phyloP scores from a whole-genome alignment of 257 asterid species.

The Avicennia marina region DNA sequence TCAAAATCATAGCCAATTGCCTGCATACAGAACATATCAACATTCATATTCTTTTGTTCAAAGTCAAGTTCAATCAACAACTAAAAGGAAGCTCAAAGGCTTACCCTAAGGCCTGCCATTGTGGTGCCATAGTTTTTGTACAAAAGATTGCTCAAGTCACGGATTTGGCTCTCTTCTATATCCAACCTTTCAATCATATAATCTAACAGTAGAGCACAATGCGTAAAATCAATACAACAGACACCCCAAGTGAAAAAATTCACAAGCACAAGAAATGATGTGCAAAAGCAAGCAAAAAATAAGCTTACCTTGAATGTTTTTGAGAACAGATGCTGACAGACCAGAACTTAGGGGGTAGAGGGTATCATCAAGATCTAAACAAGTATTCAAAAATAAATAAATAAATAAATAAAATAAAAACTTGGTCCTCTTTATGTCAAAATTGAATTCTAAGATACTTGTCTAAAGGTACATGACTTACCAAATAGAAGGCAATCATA shows the following conservation, averaged over 20 bases:
- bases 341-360: constrained; percentile 94
- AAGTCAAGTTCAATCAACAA: background rate
- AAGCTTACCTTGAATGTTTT: constrained; percentile 68
- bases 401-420: too few species aligned
- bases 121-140: constrained; percentile 94
- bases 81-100: constrained; percentile 3
- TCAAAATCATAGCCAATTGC: constrained; percentile 96
- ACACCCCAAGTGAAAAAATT: background rate
- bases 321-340: constrained; percentile 50
- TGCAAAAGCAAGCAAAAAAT: background rate
- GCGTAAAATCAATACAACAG: background rate
- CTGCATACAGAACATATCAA: constrained; percentile 34
- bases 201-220: constrained; percentile 36
- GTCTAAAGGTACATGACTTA: constrained; percentile 22
- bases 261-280: background rate
- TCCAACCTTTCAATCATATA: constrained; percentile 82
- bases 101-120: constrained; percentile 98
- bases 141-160: constrained; percentile 56
- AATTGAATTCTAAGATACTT: background rate
- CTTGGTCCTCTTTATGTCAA: too few species aligned
- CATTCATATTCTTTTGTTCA: background rate
- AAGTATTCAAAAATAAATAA: background rate
- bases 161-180: constrained; percentile 60
- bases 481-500: constrained; percentile 95
- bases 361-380: constrained; percentile 87